phyloP scores from a whole-genome alignment of 139 green algal genomes.

The Coelastrella sp. region DNA sequence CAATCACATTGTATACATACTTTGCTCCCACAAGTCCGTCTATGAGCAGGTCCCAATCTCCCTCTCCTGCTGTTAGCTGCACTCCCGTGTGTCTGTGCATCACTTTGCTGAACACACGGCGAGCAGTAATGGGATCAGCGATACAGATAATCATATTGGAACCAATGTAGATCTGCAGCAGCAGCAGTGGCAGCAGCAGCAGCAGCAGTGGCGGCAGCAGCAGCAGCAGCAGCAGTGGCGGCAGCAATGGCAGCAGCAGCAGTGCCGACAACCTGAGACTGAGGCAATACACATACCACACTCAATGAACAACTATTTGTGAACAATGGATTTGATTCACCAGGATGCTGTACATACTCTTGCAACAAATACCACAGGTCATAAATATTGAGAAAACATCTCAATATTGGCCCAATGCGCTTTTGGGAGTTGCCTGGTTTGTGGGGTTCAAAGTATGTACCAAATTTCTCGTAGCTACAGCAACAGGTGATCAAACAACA shows the following conservation, averaged over 20 bases:
- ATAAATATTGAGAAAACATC: too few relatives aligned
- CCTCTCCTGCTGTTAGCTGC: slow-evolving; percentile 6
- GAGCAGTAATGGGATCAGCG: slow-evolving; percentile 34
- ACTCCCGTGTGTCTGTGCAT: slow-evolving; percentile 21
- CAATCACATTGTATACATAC: slow-evolving; percentile 27
- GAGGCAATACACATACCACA: too few relatives aligned
- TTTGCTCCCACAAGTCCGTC: slow-evolving; percentile 47
- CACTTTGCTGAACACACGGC: slow-evolving; percentile 19
- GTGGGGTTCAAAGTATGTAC: too few relatives aligned
- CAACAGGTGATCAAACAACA: too few relatives aligned
- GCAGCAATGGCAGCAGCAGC: not conserved
- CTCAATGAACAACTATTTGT: too few relatives aligned
- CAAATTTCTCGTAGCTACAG: too few relatives aligned
- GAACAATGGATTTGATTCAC: too few relatives aligned
- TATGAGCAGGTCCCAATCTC: slow-evolving; percentile 31
- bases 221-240: slow-evolving; percentile 5
- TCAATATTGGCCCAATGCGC: too few relatives aligned
- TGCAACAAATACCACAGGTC: too few relatives aligned
- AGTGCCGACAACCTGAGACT: too few relatives aligned
- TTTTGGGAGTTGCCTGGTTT: too few relatives aligned
- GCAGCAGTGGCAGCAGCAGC: slow-evolving; percentile 6
- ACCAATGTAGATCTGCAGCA: slow-evolving; percentile 48
- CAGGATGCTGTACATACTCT: too few relatives aligned
- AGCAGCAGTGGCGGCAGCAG: not conserved
- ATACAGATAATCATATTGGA: slow-evolving; percentile 51